phyloP scores from a whole-genome alignment of 345 rosid species.

The Eucalyptus erythrocorys region DNA sequence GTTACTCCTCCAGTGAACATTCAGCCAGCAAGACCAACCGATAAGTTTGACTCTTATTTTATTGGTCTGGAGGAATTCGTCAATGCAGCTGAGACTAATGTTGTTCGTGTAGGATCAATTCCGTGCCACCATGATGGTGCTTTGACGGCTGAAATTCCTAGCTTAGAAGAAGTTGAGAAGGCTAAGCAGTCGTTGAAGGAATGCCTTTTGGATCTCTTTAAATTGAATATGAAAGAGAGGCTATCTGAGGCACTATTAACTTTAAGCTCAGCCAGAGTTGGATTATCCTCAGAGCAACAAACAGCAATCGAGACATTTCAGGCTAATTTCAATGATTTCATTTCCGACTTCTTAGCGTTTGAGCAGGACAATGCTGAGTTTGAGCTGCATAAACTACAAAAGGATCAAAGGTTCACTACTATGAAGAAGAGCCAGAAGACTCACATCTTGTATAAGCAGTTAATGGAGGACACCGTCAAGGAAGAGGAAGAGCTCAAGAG shows the following conservation, averaged over 20 bases:
- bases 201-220: not conserved
- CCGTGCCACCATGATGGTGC: not conserved
- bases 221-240: not conserved
- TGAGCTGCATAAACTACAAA: not conserved
- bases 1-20: not conserved
- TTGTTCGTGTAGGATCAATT: not conserved
- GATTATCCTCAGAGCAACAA: not conserved
- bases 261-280: not conserved
- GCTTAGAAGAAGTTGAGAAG: not conserved
- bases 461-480: not conserved
- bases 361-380: not conserved
- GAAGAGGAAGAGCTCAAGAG: not conserved
- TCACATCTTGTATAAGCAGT: not conserved
- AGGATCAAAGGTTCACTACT: not conserved
- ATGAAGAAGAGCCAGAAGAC: not conserved
- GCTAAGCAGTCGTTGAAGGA: conserved; percentile 1
- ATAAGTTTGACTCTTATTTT: not conserved
- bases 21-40: not conserved
- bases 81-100: not conserved
- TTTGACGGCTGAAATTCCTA: not conserved
- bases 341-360: not conserved
- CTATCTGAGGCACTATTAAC: not conserved
- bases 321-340: not conserved
- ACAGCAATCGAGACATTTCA: not conserved
- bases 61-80: not conserved